A percentile compares a stretch with the other conserved stretches of the same genome.
Conservation (phyloP, 2,329 filamentous ascomycete genomes). For the Cladophialophora yegresii region DNA sequence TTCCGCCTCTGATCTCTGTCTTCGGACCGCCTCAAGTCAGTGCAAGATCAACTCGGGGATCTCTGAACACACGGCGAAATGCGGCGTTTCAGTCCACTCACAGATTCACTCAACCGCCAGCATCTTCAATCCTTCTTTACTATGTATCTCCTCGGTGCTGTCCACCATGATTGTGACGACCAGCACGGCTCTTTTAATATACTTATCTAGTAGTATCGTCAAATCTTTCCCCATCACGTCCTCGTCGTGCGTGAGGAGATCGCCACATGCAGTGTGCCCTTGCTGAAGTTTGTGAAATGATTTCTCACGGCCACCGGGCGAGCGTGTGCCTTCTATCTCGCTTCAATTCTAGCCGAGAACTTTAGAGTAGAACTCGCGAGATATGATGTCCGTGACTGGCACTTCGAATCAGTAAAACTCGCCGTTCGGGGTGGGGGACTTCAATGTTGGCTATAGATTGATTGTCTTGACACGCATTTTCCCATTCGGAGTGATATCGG, state of each 20-base stretch:
- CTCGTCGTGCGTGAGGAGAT: background rate
- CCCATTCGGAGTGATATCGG: too few relatives aligned
- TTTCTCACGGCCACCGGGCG: background rate
- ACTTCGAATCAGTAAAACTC: slow-evolving; percentile 9
- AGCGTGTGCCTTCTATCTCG: background rate
- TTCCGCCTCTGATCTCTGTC: slow-evolving; percentile 10
- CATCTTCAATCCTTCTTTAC: slow-evolving; percentile 2
- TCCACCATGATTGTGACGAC: background rate
- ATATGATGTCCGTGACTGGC: background rate
- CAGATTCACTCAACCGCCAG: slow-evolving; percentile 2
- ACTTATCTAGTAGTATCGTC: background rate
- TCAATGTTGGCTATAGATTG: too few relatives aligned
- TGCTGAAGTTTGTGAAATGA: slow-evolving; percentile 11
- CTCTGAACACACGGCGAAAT: background rate
- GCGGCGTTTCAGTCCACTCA: background rate
- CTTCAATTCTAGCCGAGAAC: slow-evolving; percentile 5
- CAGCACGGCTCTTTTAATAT: background rate
- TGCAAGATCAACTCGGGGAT: too few relatives aligned
- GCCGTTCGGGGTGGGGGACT: background rate
- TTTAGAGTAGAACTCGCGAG: slow-evolving; percentile 1
- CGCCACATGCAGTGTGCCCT: slow-evolving; percentile 1
- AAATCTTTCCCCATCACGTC: slow-evolving; percentile 1
- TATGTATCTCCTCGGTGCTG: slow-evolving; percentile 8
- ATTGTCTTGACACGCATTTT: too few relatives aligned
- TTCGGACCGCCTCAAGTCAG: background rate